These are phyloP conservation scores for Ogataea nitratoaversa DNA, from an alignment of 805 yeast species.

Conservation along the genomic window DNA sequence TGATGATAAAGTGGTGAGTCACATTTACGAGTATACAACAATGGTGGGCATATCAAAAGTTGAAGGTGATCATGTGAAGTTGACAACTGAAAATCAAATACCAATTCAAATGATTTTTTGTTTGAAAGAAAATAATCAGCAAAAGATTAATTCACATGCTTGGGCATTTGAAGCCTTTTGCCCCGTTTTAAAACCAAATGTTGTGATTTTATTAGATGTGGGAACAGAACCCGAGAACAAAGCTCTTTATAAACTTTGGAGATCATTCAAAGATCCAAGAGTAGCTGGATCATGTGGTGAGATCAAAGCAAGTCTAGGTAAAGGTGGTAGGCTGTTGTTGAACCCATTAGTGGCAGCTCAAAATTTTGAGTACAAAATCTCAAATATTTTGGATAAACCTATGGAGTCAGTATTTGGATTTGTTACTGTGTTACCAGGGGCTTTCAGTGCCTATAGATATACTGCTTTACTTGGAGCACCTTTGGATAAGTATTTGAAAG, in stretches of 20 bases:
- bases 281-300: constrained; percentile 99
- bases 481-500: constrained; percentile 83
- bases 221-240: constrained; percentile 89
- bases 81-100: constrained; percentile 58
- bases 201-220: constrained; percentile 83
- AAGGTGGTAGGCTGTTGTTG: constrained; percentile 40
- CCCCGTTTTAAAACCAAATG: constrained; percentile 73
- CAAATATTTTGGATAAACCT: constrained; percentile 92
- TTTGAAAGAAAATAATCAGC: constrained; percentile 81
- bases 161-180: constrained; percentile 96
- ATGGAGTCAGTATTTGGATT: constrained; percentile 94
- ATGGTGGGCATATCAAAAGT: constrained; percentile 79
- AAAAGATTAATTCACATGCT: constrained; percentile 91
- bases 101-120: constrained; percentile 91
- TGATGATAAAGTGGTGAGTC: constrained; percentile 76
- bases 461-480: constrained; percentile 83
- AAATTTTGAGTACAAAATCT: constrained; percentile 93
- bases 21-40: constrained; percentile 90
- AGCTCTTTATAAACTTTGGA: constrained; percentile 87
- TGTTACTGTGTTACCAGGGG: constrained; percentile 93
- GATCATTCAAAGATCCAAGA: constrained; percentile 67
- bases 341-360: constrained; percentile 96
- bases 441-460: constrained; percentile 90
- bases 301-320: constrained; percentile 80
- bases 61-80: constrained; percentile 51